A percentile compares a stretch with the other conserved stretches of the same genome.
These are phyloP conservation scores for Quercus lobata DNA, from an alignment of 331 rosid genomes.

Conservation along the genomic window DNA sequence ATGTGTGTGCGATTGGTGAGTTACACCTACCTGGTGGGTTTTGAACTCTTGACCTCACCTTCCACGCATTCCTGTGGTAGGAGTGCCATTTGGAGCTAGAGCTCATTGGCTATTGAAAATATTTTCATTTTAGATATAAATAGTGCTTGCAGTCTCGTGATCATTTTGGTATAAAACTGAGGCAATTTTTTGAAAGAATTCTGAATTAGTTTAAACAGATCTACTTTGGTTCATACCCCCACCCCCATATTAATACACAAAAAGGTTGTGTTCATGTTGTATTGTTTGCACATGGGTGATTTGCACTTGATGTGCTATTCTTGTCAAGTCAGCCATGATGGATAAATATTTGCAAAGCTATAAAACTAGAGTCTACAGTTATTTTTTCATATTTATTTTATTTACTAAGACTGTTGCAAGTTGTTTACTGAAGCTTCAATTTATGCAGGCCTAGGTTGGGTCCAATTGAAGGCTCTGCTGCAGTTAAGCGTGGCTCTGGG, in stretches of 20 bases:
- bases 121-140: not conserved
- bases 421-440: not conserved
- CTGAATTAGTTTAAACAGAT: too few relatives aligned
- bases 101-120: not conserved
- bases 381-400: not conserved
- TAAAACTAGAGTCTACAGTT: not conserved
- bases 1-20: too few relatives aligned
- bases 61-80: too few relatives aligned
- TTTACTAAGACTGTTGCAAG: not conserved
- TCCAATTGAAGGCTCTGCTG: constrained; percentile 23
- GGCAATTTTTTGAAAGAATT: too few relatives aligned
- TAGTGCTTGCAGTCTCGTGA: not conserved
- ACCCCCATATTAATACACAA: too few relatives aligned
- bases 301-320: not conserved
- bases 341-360: not conserved
- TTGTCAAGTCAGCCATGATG: not conserved
- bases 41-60: too few relatives aligned
- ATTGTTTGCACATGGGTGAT: not conserved
- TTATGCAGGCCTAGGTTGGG: constrained; percentile 43
- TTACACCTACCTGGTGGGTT: too few relatives aligned
- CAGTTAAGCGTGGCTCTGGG: constrained; percentile 32
- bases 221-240: too few relatives aligned
- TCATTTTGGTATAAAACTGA: not conserved
- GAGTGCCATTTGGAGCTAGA: too few relatives aligned
- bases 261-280: not conserved